These are phyloP conservation scores for Parafenestella ontariensis DNA, from an alignment of 2,329 filamentous ascomycete species.

Conservation along the genomic window DNA sequence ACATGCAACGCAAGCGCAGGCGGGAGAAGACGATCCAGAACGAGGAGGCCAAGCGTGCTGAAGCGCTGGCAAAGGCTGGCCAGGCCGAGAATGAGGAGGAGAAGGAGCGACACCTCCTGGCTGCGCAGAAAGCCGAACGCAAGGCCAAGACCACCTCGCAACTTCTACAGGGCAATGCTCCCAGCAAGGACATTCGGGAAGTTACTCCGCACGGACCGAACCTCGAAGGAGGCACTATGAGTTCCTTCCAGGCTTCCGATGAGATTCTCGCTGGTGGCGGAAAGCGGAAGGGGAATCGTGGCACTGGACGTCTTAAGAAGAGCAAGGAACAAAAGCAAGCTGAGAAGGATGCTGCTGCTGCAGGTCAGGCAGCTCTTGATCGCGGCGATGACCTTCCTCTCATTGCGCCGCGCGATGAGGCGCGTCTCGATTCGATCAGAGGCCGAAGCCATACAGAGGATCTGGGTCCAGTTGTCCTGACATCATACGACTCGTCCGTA, in stretches of 20 bases:
- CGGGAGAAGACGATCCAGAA: constrained; percentile 94
- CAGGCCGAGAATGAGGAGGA: constrained; percentile 83
- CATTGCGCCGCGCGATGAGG: constrained; percentile 66
- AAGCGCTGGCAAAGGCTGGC: constrained; percentile 78
- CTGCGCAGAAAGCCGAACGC: constrained; percentile 88
- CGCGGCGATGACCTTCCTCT: constrained; percentile 75
- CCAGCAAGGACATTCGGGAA: constrained; percentile 73
- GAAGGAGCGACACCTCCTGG: constrained; percentile 78
- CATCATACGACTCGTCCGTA: constrained; percentile 81
- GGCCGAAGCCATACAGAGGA: constrained; percentile 60
- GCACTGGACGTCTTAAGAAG: constrained; percentile 77
- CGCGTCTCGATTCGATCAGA: constrained; percentile 53
- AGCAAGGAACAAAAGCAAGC: constrained; percentile 77
- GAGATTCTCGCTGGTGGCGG: constrained; percentile 50
- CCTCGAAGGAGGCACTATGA: constrained; percentile 83
- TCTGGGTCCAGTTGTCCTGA: constrained; percentile 44
- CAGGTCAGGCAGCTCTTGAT: constrained; percentile 83
- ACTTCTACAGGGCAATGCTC: constrained; percentile 82
- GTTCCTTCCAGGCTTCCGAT: constrained; percentile 77
- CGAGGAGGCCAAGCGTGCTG: constrained; percentile 81
- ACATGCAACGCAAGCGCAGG: constrained; percentile 97
- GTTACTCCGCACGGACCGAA: constrained; percentile 78
- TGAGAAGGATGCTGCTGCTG: constrained; percentile 79
- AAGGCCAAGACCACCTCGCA: constrained; percentile 91
- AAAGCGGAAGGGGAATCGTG: constrained; percentile 61